Evolutionary conservation across 23 red algal species (phyloP), one percentile per base, ranked within the genome.

Genomic region (Agarophyton chilense): DNA sequence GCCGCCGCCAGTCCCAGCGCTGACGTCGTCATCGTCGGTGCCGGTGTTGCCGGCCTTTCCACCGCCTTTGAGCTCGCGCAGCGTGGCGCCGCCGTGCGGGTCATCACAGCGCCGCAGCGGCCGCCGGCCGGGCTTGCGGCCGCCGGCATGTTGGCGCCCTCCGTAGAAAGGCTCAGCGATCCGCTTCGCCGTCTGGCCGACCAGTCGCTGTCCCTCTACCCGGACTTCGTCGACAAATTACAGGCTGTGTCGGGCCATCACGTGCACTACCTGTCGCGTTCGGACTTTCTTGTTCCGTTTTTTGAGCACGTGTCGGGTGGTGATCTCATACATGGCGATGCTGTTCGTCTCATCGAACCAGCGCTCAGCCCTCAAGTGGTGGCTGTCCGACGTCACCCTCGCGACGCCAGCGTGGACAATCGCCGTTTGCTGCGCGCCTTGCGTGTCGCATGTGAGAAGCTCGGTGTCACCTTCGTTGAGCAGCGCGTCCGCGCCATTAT

Each of bases 101-200:
- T 99, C 19, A 19, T 96, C 39, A 35, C 49, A 2, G 62, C 67
- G 10, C 81, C 86, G 24, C 13, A 39, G 3, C 65, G 64, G 32
- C 60, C 29, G 8, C 81, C 86, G 9, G 78, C 97, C 14, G 61
- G 60, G 29, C 76, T 81, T 2, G 93, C 97, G 28, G 94, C 97
- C 8, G 97, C 89, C n/a, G 97, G 97, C n/a, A 99, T 99, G 97
- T 44, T 99, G 18, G 97, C 97, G 5, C 97, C 97, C 17, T 79
- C 85, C 39, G 58, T 72, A 13, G 97, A 99, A 43, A 32, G 36
- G 22, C 47, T 99, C 31, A 32, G 76, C 2, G 1, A 34, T 21
- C 82, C 93, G 1, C 54, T 99, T 29, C 46, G 81, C 2, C 29
- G 72, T 12, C 82, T 99, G 19, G 89, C 82, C 19, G 24, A 55